Conservation (phyloP, 2,329 filamentous ascomycete species). For the Sclerotinia nivalis region DNA sequence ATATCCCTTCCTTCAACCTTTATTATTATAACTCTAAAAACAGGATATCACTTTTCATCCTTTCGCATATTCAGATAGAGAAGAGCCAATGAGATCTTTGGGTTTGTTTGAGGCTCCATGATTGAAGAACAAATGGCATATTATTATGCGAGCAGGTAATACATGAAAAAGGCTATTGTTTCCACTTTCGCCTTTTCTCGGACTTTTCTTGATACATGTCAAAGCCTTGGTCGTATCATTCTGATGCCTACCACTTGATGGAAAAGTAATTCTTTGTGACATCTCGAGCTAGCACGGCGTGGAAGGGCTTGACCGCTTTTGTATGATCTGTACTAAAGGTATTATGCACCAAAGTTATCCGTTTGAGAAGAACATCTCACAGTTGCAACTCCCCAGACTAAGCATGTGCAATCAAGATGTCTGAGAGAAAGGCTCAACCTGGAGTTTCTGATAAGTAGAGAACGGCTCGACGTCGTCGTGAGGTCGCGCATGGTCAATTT, state of each 20-base stretch:
- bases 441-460: too few relatives aligned
- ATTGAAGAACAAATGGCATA: neutral
- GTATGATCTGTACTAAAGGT: neutral
- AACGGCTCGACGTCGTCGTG: too few relatives aligned
- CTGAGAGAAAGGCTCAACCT: neutral
- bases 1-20: neutral
- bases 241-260: neutral
- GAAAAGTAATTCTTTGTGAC: neutral
- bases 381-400: neutral
- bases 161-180: neutral
- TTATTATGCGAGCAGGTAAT: neutral
- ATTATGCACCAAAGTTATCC: neutral
- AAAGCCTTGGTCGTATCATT: neutral
- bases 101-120: neutral
- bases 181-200: neutral
- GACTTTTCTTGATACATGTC: too few relatives aligned
- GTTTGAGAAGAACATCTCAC: neutral
- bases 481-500: too few relatives aligned
- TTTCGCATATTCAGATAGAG: neutral
- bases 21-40: neutral
- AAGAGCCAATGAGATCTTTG: neutral
- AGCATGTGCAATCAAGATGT: neutral
- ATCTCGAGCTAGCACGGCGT: neutral
- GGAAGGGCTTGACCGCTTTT: neutral
- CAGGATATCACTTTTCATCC: neutral